Evolutionary conservation across 108 stramenopile species (phyloP), one percentile per base, ranked within the genome.

Genomic region (Nitzschia sp.): DNA sequence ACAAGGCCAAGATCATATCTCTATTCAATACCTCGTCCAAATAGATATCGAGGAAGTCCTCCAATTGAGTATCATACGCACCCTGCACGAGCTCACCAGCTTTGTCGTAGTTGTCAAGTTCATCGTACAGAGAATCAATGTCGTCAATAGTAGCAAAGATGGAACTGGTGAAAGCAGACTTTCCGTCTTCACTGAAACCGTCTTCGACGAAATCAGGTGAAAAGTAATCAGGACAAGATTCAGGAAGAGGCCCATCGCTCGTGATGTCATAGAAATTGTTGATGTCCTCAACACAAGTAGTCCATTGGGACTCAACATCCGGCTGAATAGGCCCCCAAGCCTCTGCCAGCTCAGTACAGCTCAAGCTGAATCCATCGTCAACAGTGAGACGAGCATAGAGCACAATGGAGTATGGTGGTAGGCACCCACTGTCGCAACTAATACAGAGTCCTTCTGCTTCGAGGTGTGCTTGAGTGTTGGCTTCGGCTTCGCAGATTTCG

Each of bases 1-100:
- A 76, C 19, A 68, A 37, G 11, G 79, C 78, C 67, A 83, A 44
- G 41, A 55, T 34, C 79, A 80, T 80, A 34, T 84, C 83, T 14
- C 20, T 51, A 10, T 15, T 29, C 26, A 84, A 15, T 14, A 53
- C 48, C 22, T 25, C 65, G 25, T 80, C 77, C 24, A 62, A 12
- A 19, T 71, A 70, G 26, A 75, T 37, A 0, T 67, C 40, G 26
- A 72, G 66, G 34, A 84, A 84, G 54, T 68, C 57, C 53, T 80
- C 69, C 11, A 69, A 40, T 64, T 65, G 53, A 3, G 83, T 84
- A 42, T 78, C 76, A 46, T 78, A 84, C 50, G 60, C 78, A 21
- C 75, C 82, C 11, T 67, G 29, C 20, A 83, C 60, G 12, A 57
- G 56, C 19, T 54, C 42, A 11, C 57, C 40, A 2, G 53, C 74